These are phyloP conservation scores for Bjerkandera adusta DNA, from an alignment of 1,284 basidiomycete genomes.

Conservation along the genomic window DNA sequence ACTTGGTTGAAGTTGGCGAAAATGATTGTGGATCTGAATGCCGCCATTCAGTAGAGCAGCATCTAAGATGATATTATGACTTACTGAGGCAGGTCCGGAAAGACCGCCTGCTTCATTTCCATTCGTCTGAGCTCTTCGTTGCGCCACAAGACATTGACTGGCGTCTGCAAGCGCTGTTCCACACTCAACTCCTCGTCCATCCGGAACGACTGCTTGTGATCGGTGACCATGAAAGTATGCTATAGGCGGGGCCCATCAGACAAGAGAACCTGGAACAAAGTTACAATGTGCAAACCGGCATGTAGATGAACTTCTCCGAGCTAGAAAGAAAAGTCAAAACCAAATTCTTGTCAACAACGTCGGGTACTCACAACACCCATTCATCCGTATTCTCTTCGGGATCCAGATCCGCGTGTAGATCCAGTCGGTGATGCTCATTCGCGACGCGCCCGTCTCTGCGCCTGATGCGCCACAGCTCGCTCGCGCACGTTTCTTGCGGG, in stretches of 20 bases:
- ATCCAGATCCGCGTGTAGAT: constrained; percentile 44
- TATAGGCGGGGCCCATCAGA: constrained; percentile 16
- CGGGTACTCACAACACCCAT: constrained; percentile 52
- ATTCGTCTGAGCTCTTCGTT: constrained; percentile 45
- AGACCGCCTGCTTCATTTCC: constrained; percentile 41
- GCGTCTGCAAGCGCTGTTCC: constrained; percentile 18
- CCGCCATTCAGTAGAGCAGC: background rate
- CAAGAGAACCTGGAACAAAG: no score
- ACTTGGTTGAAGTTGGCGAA: constrained; percentile 68
- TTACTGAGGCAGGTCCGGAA: constrained; percentile 47
- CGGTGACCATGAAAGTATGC: constrained; percentile 62
- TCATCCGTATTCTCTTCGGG: constrained; percentile 44
- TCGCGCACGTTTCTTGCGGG: constrained; percentile 43
- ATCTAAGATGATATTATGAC: constrained; percentile 16
- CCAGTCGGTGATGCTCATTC: constrained; percentile 16
- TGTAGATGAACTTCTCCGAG: constrained; percentile 48
- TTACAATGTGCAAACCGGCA: constrained; percentile 45
- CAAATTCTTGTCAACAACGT: constrained; percentile 16
- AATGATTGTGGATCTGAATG: constrained; percentile 49
- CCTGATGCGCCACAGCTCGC: constrained; percentile 36
- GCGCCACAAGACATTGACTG: constrained; percentile 39
- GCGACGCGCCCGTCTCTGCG: constrained; percentile 1
- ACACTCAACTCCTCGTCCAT: constrained; percentile 34
- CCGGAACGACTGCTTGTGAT: constrained; percentile 51
- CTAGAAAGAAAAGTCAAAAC: constrained; percentile 21